Evolutionary conservation across 1,284 basidiomycete species (phyloP).

Genomic region (Psilocybe mexicana): DNA sequence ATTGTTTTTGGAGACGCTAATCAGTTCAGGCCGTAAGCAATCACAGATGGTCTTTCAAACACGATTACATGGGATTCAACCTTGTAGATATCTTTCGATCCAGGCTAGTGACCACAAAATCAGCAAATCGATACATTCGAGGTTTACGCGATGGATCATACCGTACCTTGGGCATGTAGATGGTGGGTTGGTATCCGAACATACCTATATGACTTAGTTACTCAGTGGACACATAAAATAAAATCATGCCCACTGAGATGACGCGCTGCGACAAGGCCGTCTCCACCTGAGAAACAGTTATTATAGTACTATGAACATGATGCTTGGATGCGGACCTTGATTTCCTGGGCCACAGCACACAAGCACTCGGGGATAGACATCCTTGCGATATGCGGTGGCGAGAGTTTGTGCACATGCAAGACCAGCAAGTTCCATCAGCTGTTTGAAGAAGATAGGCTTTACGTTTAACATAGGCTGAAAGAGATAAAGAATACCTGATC

Average conservation of each 20-base stretch:
- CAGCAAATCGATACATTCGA: not conserved
- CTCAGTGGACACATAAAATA: not conserved
- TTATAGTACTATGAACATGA: not conserved
- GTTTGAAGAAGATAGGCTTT: not conserved
- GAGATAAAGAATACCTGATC: constrained; percentile 64
- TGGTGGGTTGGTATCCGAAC: constrained; percentile 83
- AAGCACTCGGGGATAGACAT: constrained; percentile 72
- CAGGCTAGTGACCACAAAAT: constrained; percentile 50
- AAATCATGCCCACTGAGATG: constrained; percentile 69
- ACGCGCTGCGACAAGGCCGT: constrained; percentile 94
- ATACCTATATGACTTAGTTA: constrained; percentile 53
- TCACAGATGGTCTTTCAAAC: not conserved
- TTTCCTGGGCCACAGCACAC: constrained; percentile 97
- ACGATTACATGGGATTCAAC: constrained; percentile 34
- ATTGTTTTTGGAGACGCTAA: constrained; percentile 82
- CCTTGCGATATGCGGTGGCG: constrained; percentile 71
- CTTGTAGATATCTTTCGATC: constrained; percentile 87
- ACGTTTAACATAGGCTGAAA: not conserved
- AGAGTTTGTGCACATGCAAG: constrained; percentile 92
- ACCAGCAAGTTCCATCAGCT: constrained; percentile 99
- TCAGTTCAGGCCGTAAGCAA: not conserved
- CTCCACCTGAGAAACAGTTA: constrained; percentile 58
- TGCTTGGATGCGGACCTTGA: constrained; percentile 58
- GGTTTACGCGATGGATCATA: no score
- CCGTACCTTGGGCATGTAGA: constrained; percentile 89